Conservation (phyloP, 2,329 filamentous ascomycete genomes). For the Scedosporium dehoogii region DNA sequence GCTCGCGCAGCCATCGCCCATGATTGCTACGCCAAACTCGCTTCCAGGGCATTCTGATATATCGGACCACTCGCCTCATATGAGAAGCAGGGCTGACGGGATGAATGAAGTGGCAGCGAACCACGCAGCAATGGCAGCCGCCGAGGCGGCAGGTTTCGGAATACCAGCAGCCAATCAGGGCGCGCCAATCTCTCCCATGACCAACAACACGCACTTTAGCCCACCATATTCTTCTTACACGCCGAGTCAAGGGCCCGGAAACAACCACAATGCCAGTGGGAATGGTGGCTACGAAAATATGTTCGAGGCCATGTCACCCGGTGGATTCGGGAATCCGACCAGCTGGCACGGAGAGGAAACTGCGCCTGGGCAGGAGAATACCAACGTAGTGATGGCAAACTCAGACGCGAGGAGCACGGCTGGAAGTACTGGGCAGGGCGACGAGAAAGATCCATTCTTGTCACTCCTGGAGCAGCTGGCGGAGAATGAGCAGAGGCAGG, state of each 20-base stretch:
- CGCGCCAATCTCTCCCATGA: slow-evolving; percentile 11
- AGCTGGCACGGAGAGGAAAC: slow-evolving; percentile 36
- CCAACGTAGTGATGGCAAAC: neutral
- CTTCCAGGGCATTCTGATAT: slow-evolving; percentile 24
- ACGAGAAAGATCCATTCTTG: slow-evolving; percentile 74
- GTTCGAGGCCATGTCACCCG: slow-evolving; percentile 46
- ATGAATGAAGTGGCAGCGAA: slow-evolving; percentile 23
- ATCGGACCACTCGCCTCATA: slow-evolving; percentile 18
- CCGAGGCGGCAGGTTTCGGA: slow-evolving; percentile 27
- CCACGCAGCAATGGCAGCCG: slow-evolving; percentile 23
- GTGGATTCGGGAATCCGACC: slow-evolving; percentile 40
- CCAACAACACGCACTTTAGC: slow-evolving; percentile 26
- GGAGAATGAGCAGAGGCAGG: slow-evolving; percentile 63
- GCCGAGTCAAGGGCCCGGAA: slow-evolving; percentile 18
- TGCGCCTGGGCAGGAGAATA: slow-evolving; percentile 7
- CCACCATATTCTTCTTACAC: slow-evolving; percentile 29
- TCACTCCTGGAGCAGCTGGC: slow-evolving; percentile 72
- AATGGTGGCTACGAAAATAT: slow-evolving; percentile 44
- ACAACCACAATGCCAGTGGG: slow-evolving; percentile 15
- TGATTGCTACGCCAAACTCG: slow-evolving; percentile 28
- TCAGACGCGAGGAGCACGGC: slow-evolving; percentile 17
- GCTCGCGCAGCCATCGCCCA: slow-evolving; percentile 26
- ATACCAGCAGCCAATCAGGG: slow-evolving; percentile 5
- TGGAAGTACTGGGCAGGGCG: slow-evolving; percentile 35
- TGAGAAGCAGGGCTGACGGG: slow-evolving; percentile 22